These are phyloP conservation scores for Atkinsonella texensis DNA, from an alignment of 2,329 filamentous ascomycete genomes.

Conservation along the genomic window DNA sequence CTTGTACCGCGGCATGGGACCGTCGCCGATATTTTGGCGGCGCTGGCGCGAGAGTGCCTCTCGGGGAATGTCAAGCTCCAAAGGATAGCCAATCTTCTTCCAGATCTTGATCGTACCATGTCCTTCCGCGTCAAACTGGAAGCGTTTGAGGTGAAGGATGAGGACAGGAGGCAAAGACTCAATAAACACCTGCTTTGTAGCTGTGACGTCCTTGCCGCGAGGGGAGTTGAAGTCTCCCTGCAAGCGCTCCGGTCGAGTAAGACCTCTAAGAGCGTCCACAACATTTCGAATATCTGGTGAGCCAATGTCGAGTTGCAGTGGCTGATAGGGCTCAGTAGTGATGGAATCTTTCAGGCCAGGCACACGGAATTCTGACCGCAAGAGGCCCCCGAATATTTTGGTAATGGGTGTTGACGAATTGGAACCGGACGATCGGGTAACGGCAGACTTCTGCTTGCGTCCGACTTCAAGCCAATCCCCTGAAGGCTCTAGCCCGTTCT, in stretches of 20 bases:
- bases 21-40: conserved; percentile 49
- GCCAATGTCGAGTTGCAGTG: conserved; percentile 88
- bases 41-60: conserved; percentile 75
- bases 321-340: conserved; percentile 86
- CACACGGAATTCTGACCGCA: conserved; percentile 80
- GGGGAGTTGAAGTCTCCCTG: conserved; percentile 75
- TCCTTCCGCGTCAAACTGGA: conserved; percentile 82
- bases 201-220: conserved; percentile 62
- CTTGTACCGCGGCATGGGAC: conserved; percentile 68
- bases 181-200: conserved; percentile 91
- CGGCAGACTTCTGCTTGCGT: conserved; percentile 73
- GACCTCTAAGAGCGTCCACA: conserved; percentile 72
- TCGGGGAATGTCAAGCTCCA: conserved; percentile 86
- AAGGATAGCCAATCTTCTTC: conserved; percentile 93
- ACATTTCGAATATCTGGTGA: conserved; percentile 81
- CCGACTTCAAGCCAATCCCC: conserved; percentile 84
- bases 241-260: conserved; percentile 74
- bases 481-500: conserved; percentile 19
- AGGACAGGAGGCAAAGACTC: conserved; percentile 83
- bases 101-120: conserved; percentile 87
- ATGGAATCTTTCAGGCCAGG: conserved; percentile 83
- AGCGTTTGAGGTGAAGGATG: conserved; percentile 91
- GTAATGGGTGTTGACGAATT: conserved; percentile 71
- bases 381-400: conserved; percentile 85
- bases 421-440: conserved; percentile 76